Evolutionary conservation across 495 filamentous ascomycete genomes (phyloP), one percentile per base, ranked within the genome.

Genomic region (Xylaria telfairii): DNA sequence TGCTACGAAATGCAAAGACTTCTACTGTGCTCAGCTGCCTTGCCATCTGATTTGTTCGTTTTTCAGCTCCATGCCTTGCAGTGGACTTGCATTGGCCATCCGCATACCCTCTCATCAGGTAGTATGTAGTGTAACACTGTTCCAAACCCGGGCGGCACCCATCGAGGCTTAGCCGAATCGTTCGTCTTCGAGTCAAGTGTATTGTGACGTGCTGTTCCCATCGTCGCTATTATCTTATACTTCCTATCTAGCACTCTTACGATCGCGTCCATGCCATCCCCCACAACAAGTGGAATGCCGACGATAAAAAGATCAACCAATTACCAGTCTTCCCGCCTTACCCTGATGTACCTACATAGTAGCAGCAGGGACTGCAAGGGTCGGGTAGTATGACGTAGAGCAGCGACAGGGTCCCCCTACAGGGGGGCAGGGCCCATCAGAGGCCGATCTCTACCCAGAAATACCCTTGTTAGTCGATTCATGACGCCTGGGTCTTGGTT

Each of bases 321-420:
- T 44, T 41, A 17, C 9, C 2, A 13, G 19, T 37, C 17, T 12
- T 44, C n/a, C 24, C 21, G 19, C n/a, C 54, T n/a, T 12, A 39
- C 24, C 19, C 30, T 26, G 34, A 49, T 32, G 61, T 30, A 47
- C n/a, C n/a, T n/a, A n/a, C n/a, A 21, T 30, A 56, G 6, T 51
- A 62, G 47, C 59, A 24, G 39, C 15, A 51, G 49, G 21, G 62
- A 37, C 37, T 4, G 10, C 47, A 51, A 46, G 53, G 65, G n/a
- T 21, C 26, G 49, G 37, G 47, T 8, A 15, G 13, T 41, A 68
- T 68, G 65, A 68, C 65, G 65, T 68, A 68, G 65, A 10, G 42
- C 21, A 47, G 65, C 54, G 28, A 47, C 65, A 68, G 51, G 65
- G 53, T 32, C 28, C 24, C 0, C 0, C 10, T 19, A n/a, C 37